Conservation (phyloP, 805 yeast genomes). For the Ogataea ganodermae region DNA sequence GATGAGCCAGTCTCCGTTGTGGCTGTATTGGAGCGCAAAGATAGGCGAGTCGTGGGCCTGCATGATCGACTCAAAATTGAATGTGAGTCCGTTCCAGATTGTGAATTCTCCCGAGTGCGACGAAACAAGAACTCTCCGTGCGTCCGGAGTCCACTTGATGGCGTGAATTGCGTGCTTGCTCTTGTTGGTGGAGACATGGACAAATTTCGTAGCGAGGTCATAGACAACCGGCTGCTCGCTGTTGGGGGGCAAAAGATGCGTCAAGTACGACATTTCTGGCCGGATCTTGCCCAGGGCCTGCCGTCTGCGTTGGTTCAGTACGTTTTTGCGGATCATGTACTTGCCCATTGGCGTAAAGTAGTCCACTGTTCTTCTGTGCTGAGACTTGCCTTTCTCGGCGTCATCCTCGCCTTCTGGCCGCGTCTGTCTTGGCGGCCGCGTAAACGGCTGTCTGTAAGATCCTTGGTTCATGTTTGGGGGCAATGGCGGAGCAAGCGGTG, state of each 20-base stretch:
- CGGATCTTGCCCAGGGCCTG: slow-evolving; percentile 53
- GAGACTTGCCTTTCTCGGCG: slow-evolving; percentile 17
- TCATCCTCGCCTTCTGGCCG: slow-evolving; percentile 19
- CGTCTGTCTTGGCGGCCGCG: slow-evolving; percentile 12
- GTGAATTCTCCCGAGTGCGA: slow-evolving; percentile 95
- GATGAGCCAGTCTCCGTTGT: slow-evolving; percentile 90
- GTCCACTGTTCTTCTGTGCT: slow-evolving; percentile 70
- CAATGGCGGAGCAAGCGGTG: background rate
- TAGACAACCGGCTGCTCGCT: slow-evolving; percentile 48
- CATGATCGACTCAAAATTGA: slow-evolving; percentile 95
- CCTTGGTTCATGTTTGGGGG: background rate
- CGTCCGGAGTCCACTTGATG: slow-evolving; percentile 96
- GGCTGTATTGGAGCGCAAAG: slow-evolving; percentile 75
- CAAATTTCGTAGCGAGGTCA: slow-evolving; percentile 77
- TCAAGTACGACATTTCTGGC: slow-evolving; percentile 68
- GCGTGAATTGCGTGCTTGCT: slow-evolving; percentile 88
- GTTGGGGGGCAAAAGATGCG: slow-evolving; percentile 67
- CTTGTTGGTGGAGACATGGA: slow-evolving; percentile 88
- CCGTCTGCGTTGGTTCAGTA: slow-evolving; percentile 38
- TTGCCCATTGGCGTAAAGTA: slow-evolving; percentile 75
- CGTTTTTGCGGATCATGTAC: slow-evolving; percentile 53
- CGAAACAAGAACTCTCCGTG: slow-evolving; percentile 85
- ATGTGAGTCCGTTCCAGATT: slow-evolving; percentile 93
- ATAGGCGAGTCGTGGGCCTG: slow-evolving; percentile 97
- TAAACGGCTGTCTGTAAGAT: slow-evolving; percentile 12